phyloP scores from a whole-genome alignment of 75 land plant genomes.

The Pinus tabuliformis region DNA sequence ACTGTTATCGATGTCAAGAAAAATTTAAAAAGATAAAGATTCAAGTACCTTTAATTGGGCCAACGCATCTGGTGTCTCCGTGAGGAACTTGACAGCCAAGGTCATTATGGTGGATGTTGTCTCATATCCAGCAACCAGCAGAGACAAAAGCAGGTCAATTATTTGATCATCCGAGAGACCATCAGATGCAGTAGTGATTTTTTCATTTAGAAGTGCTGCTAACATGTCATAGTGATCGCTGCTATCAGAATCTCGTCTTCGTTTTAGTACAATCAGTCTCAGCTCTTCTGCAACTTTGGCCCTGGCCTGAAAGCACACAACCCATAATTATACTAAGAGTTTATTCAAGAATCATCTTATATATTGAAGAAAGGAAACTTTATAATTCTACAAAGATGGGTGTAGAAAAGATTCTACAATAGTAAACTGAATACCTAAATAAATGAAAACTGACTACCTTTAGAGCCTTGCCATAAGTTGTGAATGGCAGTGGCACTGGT shows the following conservation, averaged over 20 bases:
- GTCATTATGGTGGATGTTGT: conserved; percentile 89
- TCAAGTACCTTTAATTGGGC: conserved; percentile 54
- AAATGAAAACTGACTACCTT: conserved; percentile 28
- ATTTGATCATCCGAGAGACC: conserved; percentile 64
- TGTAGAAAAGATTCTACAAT: no score
- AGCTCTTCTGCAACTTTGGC: conserved; percentile 55
- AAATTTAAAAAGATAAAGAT: no score
- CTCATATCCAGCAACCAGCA: conserved; percentile 90
- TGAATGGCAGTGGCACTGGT: conserved; percentile 64
- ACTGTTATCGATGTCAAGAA: no score
- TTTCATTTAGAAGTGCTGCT: conserved; percentile 11
- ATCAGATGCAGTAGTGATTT: neutral
- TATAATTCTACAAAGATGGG: no score
- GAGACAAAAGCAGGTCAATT: conserved; percentile 61
- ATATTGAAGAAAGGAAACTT: no score
- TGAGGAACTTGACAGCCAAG: conserved; percentile 79
- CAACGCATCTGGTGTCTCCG: conserved; percentile 68
- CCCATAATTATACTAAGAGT: no score
- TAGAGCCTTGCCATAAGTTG: conserved; percentile 74
- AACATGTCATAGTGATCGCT: conserved; percentile 10
- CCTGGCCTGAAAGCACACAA: conserved; percentile 33
- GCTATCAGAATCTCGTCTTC: conserved; percentile 14
- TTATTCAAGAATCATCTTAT: no score
- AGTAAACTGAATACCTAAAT: no score
- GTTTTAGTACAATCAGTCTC: conserved; percentile 21